Conservation (phyloP, 2,329 filamentous ascomycete genomes). For the Phialophora verrucosa region DNA sequence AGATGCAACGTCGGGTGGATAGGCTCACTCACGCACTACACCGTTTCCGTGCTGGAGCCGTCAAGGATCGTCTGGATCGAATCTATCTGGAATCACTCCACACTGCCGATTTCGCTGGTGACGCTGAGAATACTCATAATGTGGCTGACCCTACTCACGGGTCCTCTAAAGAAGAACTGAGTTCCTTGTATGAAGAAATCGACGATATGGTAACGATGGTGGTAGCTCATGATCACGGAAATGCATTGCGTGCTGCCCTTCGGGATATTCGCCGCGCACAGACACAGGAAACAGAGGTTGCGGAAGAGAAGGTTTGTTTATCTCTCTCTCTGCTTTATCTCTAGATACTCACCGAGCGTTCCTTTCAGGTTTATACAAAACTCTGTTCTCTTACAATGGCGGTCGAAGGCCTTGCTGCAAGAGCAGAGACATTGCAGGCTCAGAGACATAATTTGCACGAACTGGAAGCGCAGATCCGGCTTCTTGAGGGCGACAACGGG, state of each 20-base stretch:
- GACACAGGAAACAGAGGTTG: slow-evolving; percentile 5
- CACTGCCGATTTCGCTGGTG: background rate
- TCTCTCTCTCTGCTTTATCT: background rate
- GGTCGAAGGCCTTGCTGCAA: slow-evolving; percentile 14
- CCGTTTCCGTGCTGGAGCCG: slow-evolving; percentile 23
- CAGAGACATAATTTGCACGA: slow-evolving; percentile 18
- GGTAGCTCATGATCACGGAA: slow-evolving; percentile 31
- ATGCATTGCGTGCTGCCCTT: slow-evolving; percentile 14
- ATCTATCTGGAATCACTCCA: slow-evolving; percentile 32
- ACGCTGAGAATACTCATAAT: background rate
- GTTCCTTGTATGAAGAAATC: slow-evolving; percentile 35
- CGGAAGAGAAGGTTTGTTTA: slow-evolving; percentile 15
- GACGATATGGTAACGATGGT: slow-evolving; percentile 36
- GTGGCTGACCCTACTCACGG: slow-evolving; percentile 1
- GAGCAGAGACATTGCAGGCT: slow-evolving; percentile 26
- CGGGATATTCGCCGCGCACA: slow-evolving; percentile 7
- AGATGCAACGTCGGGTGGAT: slow-evolving; percentile 6
- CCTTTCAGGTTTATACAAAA: slow-evolving; percentile 18
- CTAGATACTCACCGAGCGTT: background rate
- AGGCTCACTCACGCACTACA: slow-evolving; percentile 26
- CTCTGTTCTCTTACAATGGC: slow-evolving; percentile 23
- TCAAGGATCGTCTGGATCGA: slow-evolving; percentile 35
- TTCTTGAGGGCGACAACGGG: background rate
- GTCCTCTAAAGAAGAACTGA: slow-evolving; percentile 29
- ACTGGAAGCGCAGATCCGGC: slow-evolving; percentile 1